These are phyloP conservation scores for Rhodomyrtus tomentosa DNA, from an alignment of 345 rosid genomes.

Conservation along the genomic window DNA sequence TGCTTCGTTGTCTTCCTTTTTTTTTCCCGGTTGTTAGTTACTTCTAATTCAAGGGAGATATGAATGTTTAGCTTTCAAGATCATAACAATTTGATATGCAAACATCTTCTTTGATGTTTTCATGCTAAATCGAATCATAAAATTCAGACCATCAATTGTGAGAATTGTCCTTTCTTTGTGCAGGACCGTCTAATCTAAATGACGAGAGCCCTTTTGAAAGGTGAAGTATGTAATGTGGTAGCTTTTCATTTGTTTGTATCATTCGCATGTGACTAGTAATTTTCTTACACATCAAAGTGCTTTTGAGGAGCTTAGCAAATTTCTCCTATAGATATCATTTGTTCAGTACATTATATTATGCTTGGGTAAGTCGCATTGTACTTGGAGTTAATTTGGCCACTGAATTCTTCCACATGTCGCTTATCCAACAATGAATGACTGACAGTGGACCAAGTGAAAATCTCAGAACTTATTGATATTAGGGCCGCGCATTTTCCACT, in stretches of 20 bases:
- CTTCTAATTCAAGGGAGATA: no score
- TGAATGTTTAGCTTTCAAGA: no score
- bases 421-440: background rate
- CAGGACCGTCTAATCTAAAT: background rate
- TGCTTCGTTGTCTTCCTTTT: no score
- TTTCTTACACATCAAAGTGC: background rate
- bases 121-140: no score
- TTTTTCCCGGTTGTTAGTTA: no score
- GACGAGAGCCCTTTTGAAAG: background rate
- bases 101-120: no score
- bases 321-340: background rate
- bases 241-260: background rate
- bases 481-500: no score
- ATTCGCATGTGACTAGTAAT: background rate
- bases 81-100: no score
- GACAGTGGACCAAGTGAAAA: background rate
- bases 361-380: background rate
- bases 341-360: background rate
- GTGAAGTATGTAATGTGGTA: background rate
- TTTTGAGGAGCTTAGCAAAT: background rate
- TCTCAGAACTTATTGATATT: background rate
- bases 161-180: background rate
- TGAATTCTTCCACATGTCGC: background rate
- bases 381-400: fast-evolving
- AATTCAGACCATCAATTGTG: no score